Conservation (phyloP, 2,329 filamentous ascomycete species). For the Metarhizium robertsii region DNA sequence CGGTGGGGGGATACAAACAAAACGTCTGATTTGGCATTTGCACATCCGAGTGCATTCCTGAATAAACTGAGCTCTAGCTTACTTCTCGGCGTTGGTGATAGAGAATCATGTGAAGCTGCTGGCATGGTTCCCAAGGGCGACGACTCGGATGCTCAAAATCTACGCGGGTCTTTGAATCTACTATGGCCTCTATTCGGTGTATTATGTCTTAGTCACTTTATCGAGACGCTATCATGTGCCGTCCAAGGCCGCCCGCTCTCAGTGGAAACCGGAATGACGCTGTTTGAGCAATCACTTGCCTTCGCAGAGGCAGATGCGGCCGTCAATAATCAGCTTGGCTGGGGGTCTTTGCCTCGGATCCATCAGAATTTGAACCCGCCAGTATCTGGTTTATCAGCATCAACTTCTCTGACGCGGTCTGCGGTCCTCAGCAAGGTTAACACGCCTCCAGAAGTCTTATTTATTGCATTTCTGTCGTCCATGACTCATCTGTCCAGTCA, state of each 20-base stretch:
- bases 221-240: conserved; percentile 81
- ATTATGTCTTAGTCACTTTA: conserved; percentile 67
- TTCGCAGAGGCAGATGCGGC: conserved; percentile 93
- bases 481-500: conserved; percentile 86
- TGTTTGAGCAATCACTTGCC: conserved; percentile 91
- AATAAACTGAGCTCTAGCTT: conserved; percentile 63
- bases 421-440: conserved; percentile 75
- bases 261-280: conserved; percentile 88
- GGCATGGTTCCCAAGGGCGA: conserved; percentile 56
- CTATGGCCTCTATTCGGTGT: conserved; percentile 69
- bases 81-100: conserved; percentile 65
- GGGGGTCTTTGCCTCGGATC: conserved; percentile 51
- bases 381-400: conserved; percentile 14
- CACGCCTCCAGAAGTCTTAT: conserved; percentile 77
- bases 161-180: conserved; percentile 68
- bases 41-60: conserved; percentile 58
- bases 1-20: conserved; percentile 61
- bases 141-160: conserved; percentile 36
- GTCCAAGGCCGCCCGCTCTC: conserved; percentile 72
- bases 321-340: conserved; percentile 68
- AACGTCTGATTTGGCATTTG: conserved; percentile 59
- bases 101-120: conserved; percentile 64
- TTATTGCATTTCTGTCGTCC: conserved; percentile 79
- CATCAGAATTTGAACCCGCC: conserved; percentile 25
- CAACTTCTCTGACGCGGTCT: conserved; percentile 45